Base-by-base conservation (phyloP, 805 yeast species). In the Middelhovenomyces tepae region DNA sequence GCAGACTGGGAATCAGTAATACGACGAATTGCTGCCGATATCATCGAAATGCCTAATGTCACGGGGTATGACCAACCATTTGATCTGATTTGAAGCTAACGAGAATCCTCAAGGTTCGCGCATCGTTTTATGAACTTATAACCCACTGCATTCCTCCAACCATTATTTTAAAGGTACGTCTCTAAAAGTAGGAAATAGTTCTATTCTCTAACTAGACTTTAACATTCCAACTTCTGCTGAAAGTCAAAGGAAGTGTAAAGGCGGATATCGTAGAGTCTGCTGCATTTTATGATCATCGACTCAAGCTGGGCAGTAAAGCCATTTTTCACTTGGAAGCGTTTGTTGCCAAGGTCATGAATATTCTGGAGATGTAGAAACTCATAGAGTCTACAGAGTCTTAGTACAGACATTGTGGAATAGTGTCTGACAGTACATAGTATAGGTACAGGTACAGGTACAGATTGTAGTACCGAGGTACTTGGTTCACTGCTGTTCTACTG, bases 291-390 rank as follows among this genome's bases (percentile, higher is more conserved):
- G 98, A 91, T 51, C 95, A 91, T 48, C 70, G 98, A 37, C 65
- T 91, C 39, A 73, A 86, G 37, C 60, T 81, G 38, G 98, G 97
- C 2, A 71, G 72, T 38, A 91, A 91, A 56, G 83, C 86, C 23
- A 89, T 91, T 8, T 91, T 84, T 57, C 98, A 91, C 59, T 60
- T 91, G 35, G 98, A 91, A 61, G 98, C 97, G 1, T 91, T 85
- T 52, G 71, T 83, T 13, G 95, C 96, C 1, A 78, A 73, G 51
- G 73, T 76, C 2, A 89, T 91, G 96, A 81, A 84, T 26, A 69
- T 69, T 6, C 54, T 81, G 31, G 91, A 80, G 42, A 26, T 35
- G 5, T 26, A 24, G 14, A 24, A n/a, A 26, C 17, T 6, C n/a
- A 26, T 5, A 26, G 11, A 26, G 17, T 26, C 5, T 13, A 26